Evolutionary conservation across 1,284 basidiomycete genomes (phyloP).

Genomic region (Malassezia yamatoensis): DNA sequence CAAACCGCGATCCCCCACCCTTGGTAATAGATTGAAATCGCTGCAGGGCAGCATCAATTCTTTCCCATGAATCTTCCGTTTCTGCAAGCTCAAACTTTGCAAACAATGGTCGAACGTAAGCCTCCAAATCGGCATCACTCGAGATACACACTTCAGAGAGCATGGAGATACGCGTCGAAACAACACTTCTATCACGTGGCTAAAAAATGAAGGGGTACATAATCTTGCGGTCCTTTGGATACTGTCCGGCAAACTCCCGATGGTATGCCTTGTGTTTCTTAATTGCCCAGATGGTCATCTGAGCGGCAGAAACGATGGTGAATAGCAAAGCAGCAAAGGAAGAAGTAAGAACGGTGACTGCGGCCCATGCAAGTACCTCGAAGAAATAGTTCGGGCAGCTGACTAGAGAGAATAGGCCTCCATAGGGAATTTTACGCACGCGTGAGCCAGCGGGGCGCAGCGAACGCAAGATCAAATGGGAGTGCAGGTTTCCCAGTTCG

Average conservation of each 20-base stretch:
- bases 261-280: constrained; percentile 87
- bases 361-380: constrained; percentile 67
- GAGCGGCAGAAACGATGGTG: constrained; percentile 58
- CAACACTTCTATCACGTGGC: constrained; percentile 9
- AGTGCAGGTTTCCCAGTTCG: constrained; percentile 74
- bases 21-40: constrained; percentile 34
- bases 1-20: constrained; percentile 29
- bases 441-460: constrained; percentile 73
- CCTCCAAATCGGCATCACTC: constrained; percentile 8
- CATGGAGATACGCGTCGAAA: neutral
- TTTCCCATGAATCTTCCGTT: constrained; percentile 41
- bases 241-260: constrained; percentile 76
- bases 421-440: constrained; percentile 70
- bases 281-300: constrained; percentile 79
- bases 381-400: constrained; percentile 94
- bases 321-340: constrained; percentile 62
- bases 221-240: constrained; percentile 64
- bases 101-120: neutral
- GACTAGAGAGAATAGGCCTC: constrained; percentile 66
- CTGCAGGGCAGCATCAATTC: constrained; percentile 26
- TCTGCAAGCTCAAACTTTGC: constrained; percentile 18
- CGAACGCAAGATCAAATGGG: constrained; percentile 70
- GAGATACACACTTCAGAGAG: neutral
- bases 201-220: constrained; percentile 65
- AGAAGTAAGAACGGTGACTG: constrained; percentile 64